Evolutionary conservation across 495 filamentous ascomycete genomes (phyloP), one percentile per base, ranked within the genome.

Genomic region (Cladorrhinum samala): DNA sequence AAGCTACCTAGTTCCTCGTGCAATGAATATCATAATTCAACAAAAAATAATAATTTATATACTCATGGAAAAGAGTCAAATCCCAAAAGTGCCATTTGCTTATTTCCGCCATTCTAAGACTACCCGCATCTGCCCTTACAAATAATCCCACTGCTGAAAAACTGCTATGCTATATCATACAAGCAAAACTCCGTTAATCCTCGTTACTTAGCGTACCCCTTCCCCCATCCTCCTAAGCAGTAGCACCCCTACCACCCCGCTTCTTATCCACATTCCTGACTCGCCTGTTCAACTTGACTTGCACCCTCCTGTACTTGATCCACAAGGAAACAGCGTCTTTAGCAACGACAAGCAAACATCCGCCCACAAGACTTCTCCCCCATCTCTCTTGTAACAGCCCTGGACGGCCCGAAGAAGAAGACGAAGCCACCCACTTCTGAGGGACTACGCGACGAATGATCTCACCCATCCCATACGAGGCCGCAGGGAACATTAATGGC

Each of bases 311-410:
- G 73, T 87, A 91, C 58, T 86, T 81, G 45, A 82, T 81, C 64
- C 89, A 93, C 6, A 93, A 73, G 56, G 83, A 71, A 48, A 91
- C 69, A 3, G 81, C 84, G 66, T 95, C 89, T 59, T 85, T 87
- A 6, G 91, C 63, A 18, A 91, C 79, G 42, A 91, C 83, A 57
- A 88, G 91, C 41, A 88, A 72, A 65, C 87, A 92, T 0, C 89
- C 89, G 11, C 89, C 89, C 5, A 87, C 76, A 2, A 93, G 73
- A 57, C 85, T 93, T 46, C 89, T 77, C 7, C 88, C 89, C 85
- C 89, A 93, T 20, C 78, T 75, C 40, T 78, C 73, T 61, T 91
- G 87, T 23, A 95, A 70, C 18, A 92, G 71, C 1, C 88, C 84
- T 7, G 77, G 70, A 8, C 16, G 13, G 64, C 64, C 9, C 69